Evolutionary conservation across 768 basidiomycete genomes (phyloP), one percentile per base, ranked within the genome.

Genomic region (Panus rudis): DNA sequence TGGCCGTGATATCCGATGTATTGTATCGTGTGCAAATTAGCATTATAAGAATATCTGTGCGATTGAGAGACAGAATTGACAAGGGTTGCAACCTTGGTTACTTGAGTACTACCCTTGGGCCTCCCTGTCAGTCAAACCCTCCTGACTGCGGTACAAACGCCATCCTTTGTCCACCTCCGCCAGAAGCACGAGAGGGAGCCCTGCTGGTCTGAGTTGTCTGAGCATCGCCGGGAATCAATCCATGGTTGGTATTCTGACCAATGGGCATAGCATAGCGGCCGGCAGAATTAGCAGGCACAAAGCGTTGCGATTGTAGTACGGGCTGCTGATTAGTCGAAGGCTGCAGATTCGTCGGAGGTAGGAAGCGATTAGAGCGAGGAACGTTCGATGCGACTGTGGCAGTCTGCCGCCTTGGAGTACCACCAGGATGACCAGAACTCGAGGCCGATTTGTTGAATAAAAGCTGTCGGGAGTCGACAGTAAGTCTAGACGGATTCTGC

Each of bases 151-250:
- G 68, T 27, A 73, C 54, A 56, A 83, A 83, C 31, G 78, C 75
- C 47, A 67, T 64, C 52, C 79, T 69, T 46, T 83, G 79, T 39
- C 53, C 50, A 11, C 45, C 64, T 31, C 63, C 58, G 17, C 63
- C 59, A 25, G 57, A 49, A 10, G 56, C 28, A 16, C 57, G 52
- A 37, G 56, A 51, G 33, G 13, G 43, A 43, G 11, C 35, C 41
- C 7, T 47, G 48, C 31, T 45, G 45, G 13, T 38, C 43, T 12
- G 32, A 17, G 26, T 39, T 21, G 31, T 41, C 37, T 17, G 37
- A 25, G 16, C 22, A 23, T 4, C 26, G 47, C 13, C 63, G 51
- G 39, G 53, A 58, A 28, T 35, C 21, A 28, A 27, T 22, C 26
- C 19, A 33, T 41, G 37, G 24, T 23, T 17, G 26, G 13, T 20